Evolutionary conservation across 768 basidiomycete species (phyloP).

Genomic region (Podaxis sp.): DNA sequence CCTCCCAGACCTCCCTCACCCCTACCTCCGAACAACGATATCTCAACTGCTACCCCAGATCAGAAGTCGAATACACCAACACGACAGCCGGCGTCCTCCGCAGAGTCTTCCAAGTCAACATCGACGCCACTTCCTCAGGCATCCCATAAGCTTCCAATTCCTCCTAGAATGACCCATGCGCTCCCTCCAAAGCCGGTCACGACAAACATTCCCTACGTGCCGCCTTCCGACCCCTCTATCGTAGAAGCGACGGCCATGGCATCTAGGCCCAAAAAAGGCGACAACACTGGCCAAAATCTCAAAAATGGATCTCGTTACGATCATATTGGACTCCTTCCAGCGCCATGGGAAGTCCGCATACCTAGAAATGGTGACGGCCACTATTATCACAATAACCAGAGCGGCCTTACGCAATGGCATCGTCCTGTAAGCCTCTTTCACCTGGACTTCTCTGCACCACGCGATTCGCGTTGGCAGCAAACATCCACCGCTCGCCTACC

Average conservation of each 20-base stretch:
- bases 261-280: constrained; percentile 38
- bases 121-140: constrained; percentile 25
- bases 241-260: constrained; percentile 65
- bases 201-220: constrained; percentile 48
- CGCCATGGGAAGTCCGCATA: constrained; percentile 60
- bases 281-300: constrained; percentile 23
- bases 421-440: constrained; percentile 41
- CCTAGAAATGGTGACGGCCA: constrained; percentile 45
- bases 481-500: not conserved
- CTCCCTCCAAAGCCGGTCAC: constrained; percentile 66
- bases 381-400: constrained; percentile 62
- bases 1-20: not conserved
- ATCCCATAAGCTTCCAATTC: constrained; percentile 21
- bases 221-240: constrained; percentile 57
- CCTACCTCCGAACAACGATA: not conserved
- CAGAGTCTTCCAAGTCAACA: constrained; percentile 18
- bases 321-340: constrained; percentile 39
- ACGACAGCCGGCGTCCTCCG: not conserved
- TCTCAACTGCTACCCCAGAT: not conserved
- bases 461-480: constrained; percentile 7
- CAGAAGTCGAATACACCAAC: not conserved
- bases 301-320: constrained; percentile 27
- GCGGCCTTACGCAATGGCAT: constrained; percentile 58
- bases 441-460: constrained; percentile 4
- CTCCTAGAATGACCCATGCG: constrained; percentile 57